Conservation (phyloP, 2,329 filamentous ascomycete species). For the Paecilomyces fulvus region DNA sequence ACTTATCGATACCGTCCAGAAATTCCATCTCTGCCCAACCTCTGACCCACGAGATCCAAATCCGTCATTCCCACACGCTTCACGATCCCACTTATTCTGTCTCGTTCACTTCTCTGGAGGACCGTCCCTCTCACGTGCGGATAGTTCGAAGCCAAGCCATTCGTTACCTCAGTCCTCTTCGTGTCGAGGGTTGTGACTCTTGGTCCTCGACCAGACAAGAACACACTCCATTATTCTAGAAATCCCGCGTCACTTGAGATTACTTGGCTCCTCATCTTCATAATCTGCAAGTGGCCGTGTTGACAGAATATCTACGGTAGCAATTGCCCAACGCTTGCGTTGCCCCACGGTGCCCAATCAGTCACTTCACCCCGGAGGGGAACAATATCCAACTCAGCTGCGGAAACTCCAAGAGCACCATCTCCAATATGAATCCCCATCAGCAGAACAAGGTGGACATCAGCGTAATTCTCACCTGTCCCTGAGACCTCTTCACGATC, state of each 20-base stretch:
- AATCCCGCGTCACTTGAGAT: not conserved
- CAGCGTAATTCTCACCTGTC: slow-evolving; percentile 58
- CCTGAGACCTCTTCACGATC: not conserved
- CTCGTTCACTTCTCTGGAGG: not conserved
- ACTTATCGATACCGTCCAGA: not conserved
- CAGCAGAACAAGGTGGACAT: slow-evolving; percentile 98
- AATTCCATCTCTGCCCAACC: not conserved
- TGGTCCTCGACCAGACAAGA: not conserved
- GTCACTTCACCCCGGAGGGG: not conserved
- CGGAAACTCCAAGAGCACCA: not conserved
- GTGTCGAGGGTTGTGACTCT: not conserved
- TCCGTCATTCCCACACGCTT: not conserved
- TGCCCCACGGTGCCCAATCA: not conserved
- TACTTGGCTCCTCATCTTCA: not conserved
- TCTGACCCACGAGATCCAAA: not conserved
- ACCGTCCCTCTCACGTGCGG: not conserved
- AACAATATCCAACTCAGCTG: not conserved
- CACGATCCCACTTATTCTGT: not conserved
- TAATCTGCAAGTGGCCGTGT: not conserved
- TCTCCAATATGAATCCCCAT: slow-evolving; percentile 73
- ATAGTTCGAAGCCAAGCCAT: not conserved
- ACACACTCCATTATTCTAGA: not conserved
- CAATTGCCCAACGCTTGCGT: not conserved
- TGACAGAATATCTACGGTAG: not conserved
- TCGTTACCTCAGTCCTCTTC: not conserved